Conservation (phyloP, 805 yeast genomes). For the Torulaspora indica region DNA sequence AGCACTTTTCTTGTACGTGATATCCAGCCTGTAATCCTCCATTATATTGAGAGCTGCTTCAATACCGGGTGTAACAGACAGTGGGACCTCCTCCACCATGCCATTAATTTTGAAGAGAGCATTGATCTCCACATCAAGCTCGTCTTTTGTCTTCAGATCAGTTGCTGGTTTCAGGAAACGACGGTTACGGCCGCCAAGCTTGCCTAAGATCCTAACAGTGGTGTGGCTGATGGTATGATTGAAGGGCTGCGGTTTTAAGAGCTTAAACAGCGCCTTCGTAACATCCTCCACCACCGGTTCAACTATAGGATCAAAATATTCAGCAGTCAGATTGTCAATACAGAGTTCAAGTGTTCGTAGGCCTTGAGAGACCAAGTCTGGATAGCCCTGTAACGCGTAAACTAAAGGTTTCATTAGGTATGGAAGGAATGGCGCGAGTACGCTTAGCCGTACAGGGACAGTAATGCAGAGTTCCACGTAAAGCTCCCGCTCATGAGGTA, state of each 20-base stretch:
- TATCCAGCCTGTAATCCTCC: slow-evolving; percentile 53
- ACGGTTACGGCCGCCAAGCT: slow-evolving; percentile 93
- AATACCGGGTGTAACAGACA: slow-evolving; percentile 80
- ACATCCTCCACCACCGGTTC: slow-evolving; percentile 95
- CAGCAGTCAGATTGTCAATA: slow-evolving; percentile 93
- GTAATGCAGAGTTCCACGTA: slow-evolving; percentile 93
- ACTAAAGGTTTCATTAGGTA: slow-evolving; percentile 89
- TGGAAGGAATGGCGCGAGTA: slow-evolving; percentile 85
- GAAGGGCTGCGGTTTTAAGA: slow-evolving; percentile 86
- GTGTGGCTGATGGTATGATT: slow-evolving; percentile 94
- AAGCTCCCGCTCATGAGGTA: slow-evolving; percentile 87
- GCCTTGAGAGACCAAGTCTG: slow-evolving; percentile 91
- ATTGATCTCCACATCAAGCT: slow-evolving; percentile 60
- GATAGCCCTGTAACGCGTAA: slow-evolving; percentile 82
- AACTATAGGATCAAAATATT: slow-evolving; percentile 92
- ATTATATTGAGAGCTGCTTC: slow-evolving; percentile 70
- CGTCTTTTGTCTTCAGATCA: slow-evolving; percentile 51
- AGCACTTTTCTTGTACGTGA: slow-evolving; percentile 71
- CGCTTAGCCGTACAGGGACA: slow-evolving; percentile 91
- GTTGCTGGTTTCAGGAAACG: slow-evolving; percentile 73
- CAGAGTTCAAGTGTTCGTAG: slow-evolving; percentile 90
- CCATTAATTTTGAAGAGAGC: slow-evolving; percentile 73
- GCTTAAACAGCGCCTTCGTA: slow-evolving; percentile 88
- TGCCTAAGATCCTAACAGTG: slow-evolving; percentile 87
- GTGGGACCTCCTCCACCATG: slow-evolving; percentile 52